These are phyloP conservation scores for Lipomyces starkeyi DNA, from an alignment of 805 yeast species.

Conservation along the genomic window DNA sequence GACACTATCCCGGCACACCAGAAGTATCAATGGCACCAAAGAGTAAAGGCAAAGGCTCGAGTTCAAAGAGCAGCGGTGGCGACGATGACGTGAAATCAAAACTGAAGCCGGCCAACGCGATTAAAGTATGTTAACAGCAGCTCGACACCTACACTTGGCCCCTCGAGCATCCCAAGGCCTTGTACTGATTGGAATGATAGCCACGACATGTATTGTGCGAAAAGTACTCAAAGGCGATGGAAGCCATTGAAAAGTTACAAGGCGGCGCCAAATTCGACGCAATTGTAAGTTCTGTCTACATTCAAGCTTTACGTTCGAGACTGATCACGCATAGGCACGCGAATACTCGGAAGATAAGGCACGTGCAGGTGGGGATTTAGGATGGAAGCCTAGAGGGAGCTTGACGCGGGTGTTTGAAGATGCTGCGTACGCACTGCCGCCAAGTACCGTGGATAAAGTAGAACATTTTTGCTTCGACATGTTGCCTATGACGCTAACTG, in stretches of 20 bases:
- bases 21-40: conserved; percentile 16
- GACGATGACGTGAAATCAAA: conserved; percentile 15
- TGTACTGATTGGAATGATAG: conserved; percentile 16
- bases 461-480: background rate
- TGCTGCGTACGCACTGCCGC: conserved; percentile 36
- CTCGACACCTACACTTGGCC: background rate
- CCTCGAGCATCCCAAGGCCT: background rate
- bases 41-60: background rate
- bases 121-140: conserved; percentile 17
- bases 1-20: background rate
- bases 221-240: conserved; percentile 33
- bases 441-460: conserved; percentile 35
- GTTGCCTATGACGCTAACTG: background rate
- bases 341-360: conserved; percentile 39
- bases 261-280: conserved; percentile 36
- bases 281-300: conserved; percentile 17
- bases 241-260: conserved; percentile 33
- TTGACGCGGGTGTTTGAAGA: conserved; percentile 37
- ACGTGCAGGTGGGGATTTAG: conserved; percentile 38
- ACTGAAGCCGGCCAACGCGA: conserved; percentile 34
- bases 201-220: conserved; percentile 37
- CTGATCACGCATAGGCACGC: conserved; percentile 23
- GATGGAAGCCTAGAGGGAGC: conserved; percentile 38
- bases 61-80: background rate
- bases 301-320: background rate